Percentiles rank a stretch among this genome's conserved stretches.
Conservation (phyloP, 768 basidiomycete species). For the Phylloporus sp. region DNA sequence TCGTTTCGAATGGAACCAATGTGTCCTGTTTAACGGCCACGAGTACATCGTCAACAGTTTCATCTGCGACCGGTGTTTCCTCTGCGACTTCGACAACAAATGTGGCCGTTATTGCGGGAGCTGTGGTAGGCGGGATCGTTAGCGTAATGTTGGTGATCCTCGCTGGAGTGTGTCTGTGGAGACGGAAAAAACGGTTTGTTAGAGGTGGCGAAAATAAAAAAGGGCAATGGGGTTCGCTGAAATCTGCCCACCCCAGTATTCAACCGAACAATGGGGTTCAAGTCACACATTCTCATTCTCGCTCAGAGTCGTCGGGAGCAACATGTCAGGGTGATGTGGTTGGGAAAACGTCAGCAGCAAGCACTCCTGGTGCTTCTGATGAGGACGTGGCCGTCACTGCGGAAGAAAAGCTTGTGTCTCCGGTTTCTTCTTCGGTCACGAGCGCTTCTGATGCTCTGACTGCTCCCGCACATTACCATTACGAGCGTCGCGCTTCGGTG, state of each 20-base stretch:
- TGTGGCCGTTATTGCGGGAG: conserved; percentile 48
- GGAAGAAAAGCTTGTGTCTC: conserved; percentile 24
- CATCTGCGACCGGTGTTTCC: conserved; percentile 11
- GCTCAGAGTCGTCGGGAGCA: conserved; percentile 23
- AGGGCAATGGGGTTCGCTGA: conserved; percentile 28
- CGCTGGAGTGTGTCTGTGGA: conserved; percentile 31
- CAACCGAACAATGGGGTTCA: conserved; percentile 4
- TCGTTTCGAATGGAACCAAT: conserved; percentile 35
- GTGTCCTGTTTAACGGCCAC: conserved; percentile 29
- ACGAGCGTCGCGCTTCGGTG: conserved; percentile 18
- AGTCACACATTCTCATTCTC: conserved; percentile 12
- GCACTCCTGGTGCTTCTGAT: conserved; percentile 21
- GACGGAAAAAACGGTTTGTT: conserved; percentile 13
- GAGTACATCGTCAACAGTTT: conserved; percentile 6
- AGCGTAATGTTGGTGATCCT: conserved; percentile 34
- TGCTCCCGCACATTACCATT: conserved; percentile 14
- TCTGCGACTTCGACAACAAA: conserved; percentile 30
- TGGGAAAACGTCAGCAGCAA: conserved; percentile 13
- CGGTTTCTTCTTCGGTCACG: conserved; percentile 12
- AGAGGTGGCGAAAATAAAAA: conserved; percentile 27
- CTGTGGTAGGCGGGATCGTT: conserved; percentile 44
- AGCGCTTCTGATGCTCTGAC: conserved; percentile 18
- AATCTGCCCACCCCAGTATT: conserved; percentile 18
- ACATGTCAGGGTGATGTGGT: conserved; percentile 10
- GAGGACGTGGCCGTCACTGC: conserved; percentile 14